Base-by-base conservation (phyloP, 2,329 filamentous ascomycete genomes). In the Talaromyces sp. region DNA sequence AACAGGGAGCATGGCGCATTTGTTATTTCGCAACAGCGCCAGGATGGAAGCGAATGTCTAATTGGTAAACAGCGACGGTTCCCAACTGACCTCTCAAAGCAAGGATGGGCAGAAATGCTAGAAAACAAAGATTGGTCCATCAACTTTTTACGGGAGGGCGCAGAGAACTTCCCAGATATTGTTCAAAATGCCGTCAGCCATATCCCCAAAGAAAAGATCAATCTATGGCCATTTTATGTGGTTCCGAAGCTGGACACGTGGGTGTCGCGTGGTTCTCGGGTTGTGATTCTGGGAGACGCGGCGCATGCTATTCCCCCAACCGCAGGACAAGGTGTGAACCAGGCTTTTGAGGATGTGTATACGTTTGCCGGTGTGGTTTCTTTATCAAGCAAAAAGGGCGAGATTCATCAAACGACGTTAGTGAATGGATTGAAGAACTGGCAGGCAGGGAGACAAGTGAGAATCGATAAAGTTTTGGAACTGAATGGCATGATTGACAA, bases 261-360 rank as follows among this genome's bases (percentile, higher is more conserved):
- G 61, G 50, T 57, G 6, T 57, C 58, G 5, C 14, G 19, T 7
- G 55, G 24, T 9, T 43, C 50, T 26, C 57, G 52, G 1, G 56
- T 58, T 31, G 59, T 55, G 17, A 58, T 61, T 13, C 21, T 61
- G 14, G 86, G 86, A 14, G 86, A 89, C 66, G 84, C 86, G 0
- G 86, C 86, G 0, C 86, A 88, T 67, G 85, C 84, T 0, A 82
- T 82, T 43, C 83, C 84, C 0, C 86, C 86, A 0, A 82, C 84
- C 41, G 82, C 86, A 55, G 85, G 84, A 0, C 80, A 85, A 1
- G 85, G 85, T 2, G 81, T 82, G 0, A 83, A 82, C 1, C 80
- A 86, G 66, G 83, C 81, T 1, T 81, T 87, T 59, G 82, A 84
- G 63, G 82, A 85, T 62, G 76, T 79, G 0, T 80, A 78, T 58